Conservation (phyloP, 176 grass and related monocot species). For the Saccharum spontaneum region DNA sequence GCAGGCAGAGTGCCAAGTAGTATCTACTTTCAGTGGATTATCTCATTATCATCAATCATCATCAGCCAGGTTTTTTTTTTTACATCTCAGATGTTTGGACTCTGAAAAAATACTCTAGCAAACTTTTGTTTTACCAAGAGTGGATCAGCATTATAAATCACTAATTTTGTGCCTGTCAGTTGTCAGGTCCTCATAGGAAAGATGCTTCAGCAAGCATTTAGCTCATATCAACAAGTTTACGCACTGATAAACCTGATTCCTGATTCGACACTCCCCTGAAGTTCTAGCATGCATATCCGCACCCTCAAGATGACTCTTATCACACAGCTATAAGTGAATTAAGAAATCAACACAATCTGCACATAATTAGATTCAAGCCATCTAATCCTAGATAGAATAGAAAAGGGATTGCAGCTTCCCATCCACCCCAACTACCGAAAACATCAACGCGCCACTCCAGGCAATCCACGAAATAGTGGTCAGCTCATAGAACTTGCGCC, state of each 20-base stretch:
- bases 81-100: not conserved
- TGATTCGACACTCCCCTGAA: not conserved
- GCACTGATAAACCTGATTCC: not conserved
- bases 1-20: constrained; percentile 9
- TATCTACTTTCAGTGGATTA: not conserved
- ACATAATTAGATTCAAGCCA: constrained; percentile 8
- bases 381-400: constrained; percentile 22
- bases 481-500: not conserved
- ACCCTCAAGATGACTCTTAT: not conserved
- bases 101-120: not conserved
- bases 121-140: not conserved
- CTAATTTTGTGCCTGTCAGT: not conserved
- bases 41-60: not conserved
- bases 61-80: not conserved
- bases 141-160: not conserved
- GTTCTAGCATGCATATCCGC: not conserved
- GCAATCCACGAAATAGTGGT: not conserved
- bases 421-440: constrained; percentile 16
- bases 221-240: constrained; percentile 20
- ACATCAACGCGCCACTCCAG: not conserved
- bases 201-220: constrained; percentile 12
- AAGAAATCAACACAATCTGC: constrained; percentile 4
- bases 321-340: not conserved
- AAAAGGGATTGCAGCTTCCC: constrained; percentile 5
- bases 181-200: not conserved